Evolutionary conservation across 306 rosid genomes (phyloP), one percentile per base, ranked within the genome.

Genomic region (Myrica gale): DNA sequence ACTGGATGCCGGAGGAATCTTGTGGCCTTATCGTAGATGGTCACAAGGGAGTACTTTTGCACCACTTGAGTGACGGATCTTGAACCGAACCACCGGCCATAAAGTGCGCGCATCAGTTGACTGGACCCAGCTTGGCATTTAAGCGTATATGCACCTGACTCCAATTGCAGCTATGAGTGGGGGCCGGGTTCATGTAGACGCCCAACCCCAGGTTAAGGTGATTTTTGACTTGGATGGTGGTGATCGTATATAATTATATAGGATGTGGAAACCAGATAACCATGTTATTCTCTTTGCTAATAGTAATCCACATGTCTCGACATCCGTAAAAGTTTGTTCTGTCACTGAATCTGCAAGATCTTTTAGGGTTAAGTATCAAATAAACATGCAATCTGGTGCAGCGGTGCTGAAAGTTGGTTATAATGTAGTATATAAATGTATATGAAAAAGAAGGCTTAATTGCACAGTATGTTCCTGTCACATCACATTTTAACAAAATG

Each of bases 41-140:
- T 32, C 76, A 43, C 75, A 62, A 20, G 37, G 19, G 52, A 58
- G 50, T 48, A 60, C 48, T 53, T 75, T 60, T 53, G 55, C 53
- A n/a, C 51, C 69, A 44, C 17, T 70, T 39, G 81, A 76, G 48
- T 46, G 4, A 20, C 44, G 76, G 68, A 61, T 61, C 67, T 23
- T 71, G 68, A 66, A 63, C 52, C 1, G 15, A 71, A 4, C 72
- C 21, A 72, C 78, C 81, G 75, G 9, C 81, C 78, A 72, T 53
- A 81, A 76, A 65, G 53, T 17, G 32, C 32, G 32, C 32, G 16
- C 41, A 37, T 19, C 39, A 23, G 7, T 73, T 73, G 68, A 26
- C 60, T 20, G 42, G 11, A 6, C 32, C 32, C 32, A 26, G 32
- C 26, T 26, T 26, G 32, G 32, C 32, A 26, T 26, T 26, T 26